Base-by-base conservation (phyloP, 441 rosid genomes). In the Pelargonium citronellum region DNA sequence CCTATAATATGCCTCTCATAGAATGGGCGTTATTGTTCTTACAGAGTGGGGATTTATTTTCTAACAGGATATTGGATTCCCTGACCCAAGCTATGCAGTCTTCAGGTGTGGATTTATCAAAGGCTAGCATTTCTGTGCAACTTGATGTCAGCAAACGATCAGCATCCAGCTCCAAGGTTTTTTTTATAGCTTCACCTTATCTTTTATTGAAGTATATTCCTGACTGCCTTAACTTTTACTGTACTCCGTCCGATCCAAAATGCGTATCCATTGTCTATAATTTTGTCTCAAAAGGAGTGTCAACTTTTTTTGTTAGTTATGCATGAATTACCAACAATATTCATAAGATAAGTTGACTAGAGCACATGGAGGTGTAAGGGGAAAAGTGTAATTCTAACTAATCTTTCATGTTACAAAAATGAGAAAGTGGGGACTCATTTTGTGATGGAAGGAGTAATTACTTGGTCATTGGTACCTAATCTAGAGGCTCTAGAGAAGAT, bases 91-190 rank as follows among this genome's bases (percentile, higher is more conserved):
- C 78, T 13, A 72, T 87, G 70, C 83, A 68, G 53, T 82, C 87
- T 67, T 83, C 85, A 7, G 87, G 87, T 58, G 85, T 87, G 78
- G 83, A 87, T 64, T 64, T 85, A 77, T 79, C 86, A 43, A 83
- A 78, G 75, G 72, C 89, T 9, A 70, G 46, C 73, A 77, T 87
- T 73, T 78, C 86, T 19, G 89, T 87, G 71, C 74, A 85, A 69
- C 74, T 87, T 74, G 84, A 80, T 73, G 85, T 83, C 62, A 71
- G 81, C 24, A 91, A 82, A 81, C 82, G 47, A 61, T 67, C 53
- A 27, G 78, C 77, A 43, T 82, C 87, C 63, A 49, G 75, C 71
- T 81, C 89, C 51, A 83, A 85, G 92, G 96, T 90, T 69, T 16
- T 67, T 61, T 51, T 11, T 16, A 57, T n/a, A 41, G 47, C 68